Conservation (phyloP, 352 stramenopile genomes). For the Phytophthora citrophthora region DNA sequence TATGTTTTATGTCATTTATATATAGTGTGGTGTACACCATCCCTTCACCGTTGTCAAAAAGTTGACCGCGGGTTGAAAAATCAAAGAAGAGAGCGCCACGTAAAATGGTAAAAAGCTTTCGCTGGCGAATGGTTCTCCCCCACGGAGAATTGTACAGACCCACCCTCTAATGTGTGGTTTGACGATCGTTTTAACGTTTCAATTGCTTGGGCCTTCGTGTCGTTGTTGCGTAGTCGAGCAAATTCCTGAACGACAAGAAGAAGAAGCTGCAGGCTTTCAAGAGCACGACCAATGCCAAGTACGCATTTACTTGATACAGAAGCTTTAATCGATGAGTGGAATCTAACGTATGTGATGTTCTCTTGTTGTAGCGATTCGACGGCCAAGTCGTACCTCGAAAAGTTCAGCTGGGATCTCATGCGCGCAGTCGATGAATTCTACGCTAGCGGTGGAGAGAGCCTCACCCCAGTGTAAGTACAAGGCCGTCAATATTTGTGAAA, state of each 20-base stretch:
- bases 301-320: slow-evolving; percentile 19
- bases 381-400: slow-evolving; percentile 76
- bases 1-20: no score
- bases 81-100: slow-evolving; percentile 19
- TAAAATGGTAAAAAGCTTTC: slow-evolving; percentile 33
- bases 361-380: slow-evolving; percentile 54
- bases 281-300: slow-evolving; percentile 79
- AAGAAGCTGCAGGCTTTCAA: slow-evolving; percentile 77
- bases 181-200: neutral
- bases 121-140: no score
- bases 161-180: no score
- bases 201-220: neutral
- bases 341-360: neutral
- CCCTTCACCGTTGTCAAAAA: neutral
- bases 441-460: slow-evolving; percentile 56
- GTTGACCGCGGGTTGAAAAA: slow-evolving; percentile 14
- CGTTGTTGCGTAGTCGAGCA: slow-evolving; percentile 33
- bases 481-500: neutral
- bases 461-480: slow-evolving; percentile 24
- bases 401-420: slow-evolving; percentile 84
- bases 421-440: slow-evolving; percentile 84
- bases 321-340: no score
- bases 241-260: slow-evolving; percentile 68
- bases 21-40: slow-evolving; percentile 6
- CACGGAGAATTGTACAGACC: no score